Evolutionary conservation across 352 stramenopile species (phyloP), one percentile per base, ranked within the genome.

Genomic region (Globisporangium cylindrosporum): DNA sequence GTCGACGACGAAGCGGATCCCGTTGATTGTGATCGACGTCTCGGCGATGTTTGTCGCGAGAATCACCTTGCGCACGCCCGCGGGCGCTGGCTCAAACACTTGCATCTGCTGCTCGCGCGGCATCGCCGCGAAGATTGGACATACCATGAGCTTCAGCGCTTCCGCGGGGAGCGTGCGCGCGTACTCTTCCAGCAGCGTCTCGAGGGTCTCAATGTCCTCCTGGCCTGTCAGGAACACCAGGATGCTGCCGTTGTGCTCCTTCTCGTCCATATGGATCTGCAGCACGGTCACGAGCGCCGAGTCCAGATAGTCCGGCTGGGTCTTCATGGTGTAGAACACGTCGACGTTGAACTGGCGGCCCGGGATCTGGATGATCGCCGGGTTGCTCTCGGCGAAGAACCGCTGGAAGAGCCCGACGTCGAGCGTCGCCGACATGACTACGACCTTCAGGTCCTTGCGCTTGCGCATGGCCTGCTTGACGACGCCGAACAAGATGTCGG

Each of bases 361-460:
- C 0, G 90, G 88, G 59, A 98, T 96, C 64, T 91, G 89, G 57
- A 98, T 71, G 60, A 97, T 79, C 24, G 78, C 81, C 7, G 88
- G 84, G 51, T 79, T 82, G 54, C 84, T 92, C 32, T 90, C 92
- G n/a, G 80, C 76, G 75, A 99, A 99, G 74, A 98, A 99, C 14
- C 73, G 73, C 59, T 86, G 73, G 78, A 99, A 99, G 5, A 97
- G 86, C 59, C 84, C 75, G 32, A 98, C 90, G 68, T 99, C 93
- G 27, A 99, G 78, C 38, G 97, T 99, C 49, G 97, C 98, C n/a
- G 94, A 99, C 96, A 99, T 99, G 66, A 99, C 94, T 29, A 99
- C 88, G 12, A 99, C 88, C 66, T 93, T 95, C n/a, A 99, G 79
- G 64, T 95, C 81, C 48, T 79, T 86, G 41, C 90, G 84, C 67